Base-by-base conservation (phyloP, 2,329 filamentous ascomycete genomes). In the Cladosporium sphaerospermum region DNA sequence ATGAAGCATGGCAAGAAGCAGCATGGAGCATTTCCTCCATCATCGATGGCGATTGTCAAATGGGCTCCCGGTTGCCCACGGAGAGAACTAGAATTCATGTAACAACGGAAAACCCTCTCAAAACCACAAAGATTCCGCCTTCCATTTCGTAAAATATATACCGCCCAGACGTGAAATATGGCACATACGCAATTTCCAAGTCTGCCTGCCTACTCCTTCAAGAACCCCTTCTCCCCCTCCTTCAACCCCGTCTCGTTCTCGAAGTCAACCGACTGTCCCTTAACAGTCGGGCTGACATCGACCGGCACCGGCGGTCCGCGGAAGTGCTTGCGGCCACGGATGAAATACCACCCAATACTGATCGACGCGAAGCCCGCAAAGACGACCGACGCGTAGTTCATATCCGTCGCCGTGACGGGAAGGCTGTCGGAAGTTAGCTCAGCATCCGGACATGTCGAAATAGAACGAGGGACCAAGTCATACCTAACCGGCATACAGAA, bases 401-500 rank as follows among this genome's bases (percentile, higher is more conserved):
- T 48, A 7, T 55, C 53, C 9, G 45, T 45, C 9, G 55, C 48
- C n/a, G 41, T 56, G 4, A 58, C 54, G 8, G 58, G 57, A 23
- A 49, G 19, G n/a, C 43, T 51, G 40, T 9, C 9, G 9, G 9
- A 14, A 11, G 9, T 36, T 4, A 33, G 36, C 43, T 58, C 34
- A 58, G 54, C 11, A 37, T 19, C 11, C 13, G 41, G 33, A 3
- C 8, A 11, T 3, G 8, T 10, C 11, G 23, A 7, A 28, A 28
- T 7, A 28, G 14, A 19, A 4, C 33, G 9, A n/a, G 23, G 23
- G 0, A 71, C 70, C 0, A 74, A 71, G 10, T 77, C 56, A 42
- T 67, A 51, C 48, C 48, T 71, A 19, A 75, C 71, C 0, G 75
- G 87, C 84, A 91, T 88, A 66, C 85, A 89, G 73, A 89, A 91